These are phyloP conservation scores for Penicillium psychrosexuale DNA, from an alignment of 2,329 filamentous ascomycete species.

Conservation along the genomic window DNA sequence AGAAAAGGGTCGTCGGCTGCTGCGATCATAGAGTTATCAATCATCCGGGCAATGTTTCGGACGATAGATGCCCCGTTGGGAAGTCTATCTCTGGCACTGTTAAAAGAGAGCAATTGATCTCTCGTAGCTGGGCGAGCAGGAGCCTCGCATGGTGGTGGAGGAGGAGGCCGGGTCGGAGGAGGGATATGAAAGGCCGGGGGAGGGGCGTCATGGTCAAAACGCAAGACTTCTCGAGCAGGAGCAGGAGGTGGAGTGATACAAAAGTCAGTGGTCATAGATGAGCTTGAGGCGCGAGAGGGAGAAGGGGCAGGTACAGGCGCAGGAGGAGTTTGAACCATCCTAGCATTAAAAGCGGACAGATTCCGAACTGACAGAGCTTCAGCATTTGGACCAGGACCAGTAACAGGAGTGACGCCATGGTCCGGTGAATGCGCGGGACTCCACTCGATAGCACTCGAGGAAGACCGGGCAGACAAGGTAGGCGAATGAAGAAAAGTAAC, in stretches of 20 bases:
- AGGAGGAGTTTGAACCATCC: not conserved
- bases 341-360: not conserved
- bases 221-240: not conserved
- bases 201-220: not conserved
- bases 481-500: not conserved
- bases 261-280: not conserved
- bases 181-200: not conserved
- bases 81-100: conserved; percentile 10
- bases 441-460: not conserved
- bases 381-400: not conserved
- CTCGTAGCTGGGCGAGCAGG: not conserved
- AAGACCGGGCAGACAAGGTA: not conserved
- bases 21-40: conserved; percentile 24
- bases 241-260: conserved; percentile 2
- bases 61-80: conserved; percentile 18
- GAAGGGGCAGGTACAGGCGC: not conserved
- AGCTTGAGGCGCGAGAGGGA: not conserved
- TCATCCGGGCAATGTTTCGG: conserved; percentile 26
- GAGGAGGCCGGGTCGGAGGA: not conserved
- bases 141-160: not conserved
- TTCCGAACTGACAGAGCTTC: not conserved
- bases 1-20: conserved; percentile 28
- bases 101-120: conserved; percentile 6
- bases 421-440: not conserved
- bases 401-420: not conserved